phyloP scores from a whole-genome alignment of 495 filamentous ascomycete genomes.

The Massariosphaeria phaeospora region DNA sequence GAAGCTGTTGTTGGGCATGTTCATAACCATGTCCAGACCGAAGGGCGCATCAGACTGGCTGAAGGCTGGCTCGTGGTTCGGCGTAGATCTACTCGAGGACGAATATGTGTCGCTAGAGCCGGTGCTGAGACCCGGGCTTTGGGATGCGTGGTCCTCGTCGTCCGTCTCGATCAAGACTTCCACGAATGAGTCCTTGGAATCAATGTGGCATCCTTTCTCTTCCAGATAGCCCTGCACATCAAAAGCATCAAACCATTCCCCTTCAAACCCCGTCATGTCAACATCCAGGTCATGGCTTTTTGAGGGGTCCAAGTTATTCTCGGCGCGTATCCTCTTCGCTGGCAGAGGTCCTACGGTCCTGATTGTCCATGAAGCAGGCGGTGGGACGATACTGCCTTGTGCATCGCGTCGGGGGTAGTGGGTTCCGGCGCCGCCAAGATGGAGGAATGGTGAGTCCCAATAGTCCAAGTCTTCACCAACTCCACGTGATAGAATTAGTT shows the following conservation, averaged over 20 bases:
- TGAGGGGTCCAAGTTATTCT: slow-evolving; percentile 25
- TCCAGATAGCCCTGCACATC: slow-evolving; percentile 68
- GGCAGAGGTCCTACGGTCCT: slow-evolving; percentile 34
- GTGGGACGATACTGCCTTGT: slow-evolving; percentile 29
- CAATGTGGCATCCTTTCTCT: slow-evolving; percentile 54
- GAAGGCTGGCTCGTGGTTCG: background rate
- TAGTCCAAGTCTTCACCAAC: slow-evolving; percentile 51
- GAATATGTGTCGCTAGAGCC: slow-evolving; percentile 3
- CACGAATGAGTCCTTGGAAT: slow-evolving; percentile 49
- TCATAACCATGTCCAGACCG: slow-evolving; percentile 29
- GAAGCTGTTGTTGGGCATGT: slow-evolving; percentile 13
- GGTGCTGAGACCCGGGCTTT: slow-evolving; percentile 10
- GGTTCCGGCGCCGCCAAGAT: slow-evolving; percentile 64
- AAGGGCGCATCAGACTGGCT: slow-evolving; percentile 14
- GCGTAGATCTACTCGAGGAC: background rate
- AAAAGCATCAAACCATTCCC: slow-evolving; percentile 68
- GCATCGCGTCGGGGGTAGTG: slow-evolving; percentile 49
- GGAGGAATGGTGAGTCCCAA: slow-evolving; percentile 59
- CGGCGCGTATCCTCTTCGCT: slow-evolving; percentile 40
- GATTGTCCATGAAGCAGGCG: slow-evolving; percentile 38
- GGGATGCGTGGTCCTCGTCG: background rate
- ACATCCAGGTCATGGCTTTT: slow-evolving; percentile 25
- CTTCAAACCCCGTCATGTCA: slow-evolving; percentile 43
- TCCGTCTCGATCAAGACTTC: slow-evolving; percentile 44
- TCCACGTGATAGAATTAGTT: slow-evolving; percentile 40